Evolutionary conservation across 2,329 filamentous ascomycete species (phyloP).

Genomic region (Hymenoscyphus fructigenus): DNA sequence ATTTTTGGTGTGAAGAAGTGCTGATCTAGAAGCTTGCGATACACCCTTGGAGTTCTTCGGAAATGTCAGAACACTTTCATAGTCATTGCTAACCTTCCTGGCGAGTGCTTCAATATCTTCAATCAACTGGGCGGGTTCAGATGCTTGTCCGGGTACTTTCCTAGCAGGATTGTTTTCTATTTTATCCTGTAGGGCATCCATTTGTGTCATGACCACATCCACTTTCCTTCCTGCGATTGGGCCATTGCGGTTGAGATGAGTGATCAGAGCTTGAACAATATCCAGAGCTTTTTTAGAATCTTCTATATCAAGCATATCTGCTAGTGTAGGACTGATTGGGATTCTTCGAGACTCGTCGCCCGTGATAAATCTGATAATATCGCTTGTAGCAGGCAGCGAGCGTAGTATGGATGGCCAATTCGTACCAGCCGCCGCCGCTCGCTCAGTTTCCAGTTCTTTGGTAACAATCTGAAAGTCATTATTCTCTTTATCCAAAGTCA

Average conservation of each 20-base stretch:
- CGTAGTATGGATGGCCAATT: constrained; percentile 69
- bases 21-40: constrained; percentile 61
- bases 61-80: constrained; percentile 72
- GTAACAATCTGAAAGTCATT: constrained; percentile 71
- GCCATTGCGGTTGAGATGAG: constrained; percentile 59
- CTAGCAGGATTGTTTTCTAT: constrained; percentile 60
- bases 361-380: constrained; percentile 68
- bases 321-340: constrained; percentile 56
- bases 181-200: constrained; percentile 59
- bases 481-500: constrained; percentile 69
- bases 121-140: constrained; percentile 67
- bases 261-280: constrained; percentile 57
- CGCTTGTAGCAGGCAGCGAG: constrained; percentile 61
- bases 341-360: constrained; percentile 45
- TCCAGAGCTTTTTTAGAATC: constrained; percentile 71
- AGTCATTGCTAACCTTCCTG: constrained; percentile 84
- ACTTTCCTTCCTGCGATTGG: constrained; percentile 61
- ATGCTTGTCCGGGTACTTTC: constrained; percentile 55
- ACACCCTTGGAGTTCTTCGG: constrained; percentile 65
- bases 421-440: constrained; percentile 58
- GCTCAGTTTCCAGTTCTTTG: constrained; percentile 64
- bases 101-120: constrained; percentile 84
- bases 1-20: constrained; percentile 61
- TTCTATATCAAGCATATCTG: constrained; percentile 74
- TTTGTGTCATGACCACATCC: constrained; percentile 58